phyloP scores from a whole-genome alignment of 371 early-diverging fungal species.

The Lichtheimia corymbifera region DNA sequence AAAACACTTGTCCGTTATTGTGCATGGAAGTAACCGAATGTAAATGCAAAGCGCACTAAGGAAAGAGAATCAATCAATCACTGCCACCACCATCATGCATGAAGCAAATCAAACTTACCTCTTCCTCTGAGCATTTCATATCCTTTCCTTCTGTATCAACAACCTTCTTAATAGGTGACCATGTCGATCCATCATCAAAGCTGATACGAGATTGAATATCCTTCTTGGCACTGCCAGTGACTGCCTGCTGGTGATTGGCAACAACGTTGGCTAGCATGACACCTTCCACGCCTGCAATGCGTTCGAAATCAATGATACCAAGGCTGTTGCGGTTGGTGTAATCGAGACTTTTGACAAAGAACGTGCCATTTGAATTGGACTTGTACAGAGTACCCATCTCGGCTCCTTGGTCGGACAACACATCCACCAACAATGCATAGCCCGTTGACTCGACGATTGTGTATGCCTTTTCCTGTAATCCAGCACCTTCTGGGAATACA shows the following conservation, averaged over 20 bases:
- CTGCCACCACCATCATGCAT: constrained; percentile 9
- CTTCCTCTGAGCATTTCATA: constrained; percentile 36
- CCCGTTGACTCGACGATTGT: constrained; percentile 79
- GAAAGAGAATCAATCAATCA: constrained; percentile 14
- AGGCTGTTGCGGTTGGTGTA: constrained; percentile 74
- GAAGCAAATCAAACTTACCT: constrained; percentile 11
- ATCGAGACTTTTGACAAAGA: constrained; percentile 75
- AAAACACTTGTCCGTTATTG: constrained; percentile 72
- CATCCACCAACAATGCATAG: constrained; percentile 67
- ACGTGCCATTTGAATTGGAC: constrained; percentile 90
- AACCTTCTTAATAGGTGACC: constrained; percentile 61
- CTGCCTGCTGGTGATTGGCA: constrained; percentile 65
- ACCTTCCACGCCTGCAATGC: constrained; percentile 81
- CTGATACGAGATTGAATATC: constrained; percentile 80
- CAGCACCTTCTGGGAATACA: constrained; percentile 56
- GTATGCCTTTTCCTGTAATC: constrained; percentile 58
- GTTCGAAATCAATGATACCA: constrained; percentile 90
- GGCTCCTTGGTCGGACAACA: constrained; percentile 38
- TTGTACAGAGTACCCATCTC: constrained; percentile 74
- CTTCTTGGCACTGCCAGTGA: constrained; percentile 49
- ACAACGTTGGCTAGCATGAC: constrained; percentile 85
- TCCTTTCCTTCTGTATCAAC: constrained; percentile 35
- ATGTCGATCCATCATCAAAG: constrained; percentile 85
- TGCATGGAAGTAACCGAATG: constrained; percentile 79
- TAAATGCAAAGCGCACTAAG: constrained; percentile 78